A percentile compares a stretch with the other conserved stretches of the same genome.
These are phyloP conservation scores for Hymenoscyphus fructigenus DNA, from an alignment of 2,329 filamentous ascomycete species.

Conservation along the genomic window DNA sequence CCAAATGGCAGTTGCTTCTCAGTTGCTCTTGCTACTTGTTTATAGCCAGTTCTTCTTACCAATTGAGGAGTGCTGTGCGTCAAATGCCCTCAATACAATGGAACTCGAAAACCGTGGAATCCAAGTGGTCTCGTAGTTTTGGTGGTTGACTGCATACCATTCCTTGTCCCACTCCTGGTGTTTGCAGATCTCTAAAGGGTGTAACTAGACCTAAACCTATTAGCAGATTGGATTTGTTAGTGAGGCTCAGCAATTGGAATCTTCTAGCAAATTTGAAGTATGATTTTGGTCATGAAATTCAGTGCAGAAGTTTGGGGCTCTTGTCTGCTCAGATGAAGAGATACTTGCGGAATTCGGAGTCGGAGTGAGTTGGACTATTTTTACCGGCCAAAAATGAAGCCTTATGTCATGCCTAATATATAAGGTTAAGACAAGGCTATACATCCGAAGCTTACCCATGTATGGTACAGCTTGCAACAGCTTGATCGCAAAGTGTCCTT, in stretches of 20 bases:
- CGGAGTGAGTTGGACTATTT: too few species aligned
- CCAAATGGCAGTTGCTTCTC: background rate
- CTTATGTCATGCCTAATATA: background rate
- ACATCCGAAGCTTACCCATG: background rate
- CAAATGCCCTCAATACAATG: too few species aligned
- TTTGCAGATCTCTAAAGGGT: background rate
- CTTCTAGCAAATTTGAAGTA: background rate
- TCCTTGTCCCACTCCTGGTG: background rate
- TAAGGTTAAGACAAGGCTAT: too few species aligned
- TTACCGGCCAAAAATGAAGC: background rate
- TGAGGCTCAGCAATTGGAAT: background rate
- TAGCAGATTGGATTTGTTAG: background rate
- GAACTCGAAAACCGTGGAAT: background rate
- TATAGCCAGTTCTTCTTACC: too few species aligned
- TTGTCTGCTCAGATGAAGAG: too few species aligned
- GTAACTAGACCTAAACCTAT: background rate
- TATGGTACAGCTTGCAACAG: background rate
- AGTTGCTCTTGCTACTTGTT: background rate
- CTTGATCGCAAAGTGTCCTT: conserved; percentile 33
- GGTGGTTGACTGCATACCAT: conserved; percentile 11
- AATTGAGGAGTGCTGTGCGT: too few species aligned
- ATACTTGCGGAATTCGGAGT: background rate
- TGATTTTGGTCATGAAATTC: background rate
- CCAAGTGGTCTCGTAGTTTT: background rate
- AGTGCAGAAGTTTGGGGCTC: background rate